phyloP scores from a whole-genome alignment of 2,329 filamentous ascomycete genomes.

The Trichoderma breve region DNA sequence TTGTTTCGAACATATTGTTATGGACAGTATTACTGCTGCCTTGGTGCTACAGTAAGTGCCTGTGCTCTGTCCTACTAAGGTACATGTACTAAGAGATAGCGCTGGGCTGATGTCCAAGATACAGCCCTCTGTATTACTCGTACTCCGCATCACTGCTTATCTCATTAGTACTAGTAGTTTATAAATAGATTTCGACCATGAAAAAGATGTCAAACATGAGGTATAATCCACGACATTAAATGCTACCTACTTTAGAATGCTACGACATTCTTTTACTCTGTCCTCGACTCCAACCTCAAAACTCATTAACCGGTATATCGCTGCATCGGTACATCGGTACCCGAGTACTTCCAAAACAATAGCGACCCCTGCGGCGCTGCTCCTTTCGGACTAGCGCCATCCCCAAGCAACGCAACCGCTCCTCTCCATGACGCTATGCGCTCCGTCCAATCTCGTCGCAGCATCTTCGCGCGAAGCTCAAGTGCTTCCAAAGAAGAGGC shows the following conservation, averaged over 20 bases:
- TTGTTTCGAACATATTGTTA: not conserved
- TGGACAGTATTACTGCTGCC: not conserved
- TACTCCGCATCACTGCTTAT: not conserved
- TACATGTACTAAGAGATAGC: not conserved
- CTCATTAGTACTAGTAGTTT: not conserved
- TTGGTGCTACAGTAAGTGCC: not conserved
- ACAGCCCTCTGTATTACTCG: not conserved
- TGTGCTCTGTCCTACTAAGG: not conserved
- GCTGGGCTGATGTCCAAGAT: not conserved
- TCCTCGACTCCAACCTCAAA: not conserved
- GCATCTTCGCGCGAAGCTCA: conserved; percentile 3
- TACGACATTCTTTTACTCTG: no score
- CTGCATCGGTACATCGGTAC: not conserved
- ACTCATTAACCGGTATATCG: not conserved
- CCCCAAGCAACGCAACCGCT: conserved; percentile 11
- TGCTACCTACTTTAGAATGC: not conserved
- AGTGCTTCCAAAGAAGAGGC: not conserved
- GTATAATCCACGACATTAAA: not conserved
- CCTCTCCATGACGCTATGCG: conserved; percentile 14
- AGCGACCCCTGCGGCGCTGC: not conserved
- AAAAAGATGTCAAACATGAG: not conserved
- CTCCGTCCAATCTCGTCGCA: not conserved
- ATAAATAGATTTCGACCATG: not conserved
- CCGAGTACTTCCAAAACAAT: not conserved
- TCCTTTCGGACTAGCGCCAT: not conserved